phyloP scores from a whole-genome alignment of 2,329 filamentous ascomycete genomes.

The Berkeleyomyces rouxiae region DNA sequence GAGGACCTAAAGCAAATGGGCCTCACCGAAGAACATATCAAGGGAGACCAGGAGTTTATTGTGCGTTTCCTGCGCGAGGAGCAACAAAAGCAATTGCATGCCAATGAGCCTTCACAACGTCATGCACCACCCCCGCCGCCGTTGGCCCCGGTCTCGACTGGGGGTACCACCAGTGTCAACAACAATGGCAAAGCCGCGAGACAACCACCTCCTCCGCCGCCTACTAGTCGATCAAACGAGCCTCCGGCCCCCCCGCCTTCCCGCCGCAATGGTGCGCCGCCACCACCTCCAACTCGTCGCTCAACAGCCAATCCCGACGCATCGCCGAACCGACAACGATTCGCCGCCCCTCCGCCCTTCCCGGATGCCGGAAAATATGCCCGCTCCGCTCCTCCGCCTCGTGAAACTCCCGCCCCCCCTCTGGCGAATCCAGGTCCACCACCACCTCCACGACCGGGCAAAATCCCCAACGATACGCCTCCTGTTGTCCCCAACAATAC shows the following conservation, averaged over 20 bases:
- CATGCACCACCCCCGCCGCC: slow-evolving; percentile 12
- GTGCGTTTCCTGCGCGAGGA: slow-evolving; percentile 46
- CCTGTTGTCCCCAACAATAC: slow-evolving; percentile 15
- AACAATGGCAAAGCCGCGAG: slow-evolving; percentile 10
- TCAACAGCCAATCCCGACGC: slow-evolving; percentile 32
- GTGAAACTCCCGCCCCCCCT: not conserved
- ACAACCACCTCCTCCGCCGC: slow-evolving; percentile 23
- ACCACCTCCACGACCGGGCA: slow-evolving; percentile 11
- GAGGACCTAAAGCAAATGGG: slow-evolving; percentile 46
- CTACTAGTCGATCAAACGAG: slow-evolving; percentile 18
- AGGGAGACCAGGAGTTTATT: slow-evolving; percentile 52
- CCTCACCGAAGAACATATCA: slow-evolving; percentile 49
- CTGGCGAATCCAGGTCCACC: slow-evolving; percentile 12
- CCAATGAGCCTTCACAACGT: slow-evolving; percentile 12
- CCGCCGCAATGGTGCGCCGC: slow-evolving; percentile 30
- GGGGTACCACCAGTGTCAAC: slow-evolving; percentile 13
- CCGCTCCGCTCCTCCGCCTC: slow-evolving; percentile 24
- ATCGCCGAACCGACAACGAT: slow-evolving; percentile 44
- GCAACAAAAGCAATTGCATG: slow-evolving; percentile 26
- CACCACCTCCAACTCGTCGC: slow-evolving; percentile 44
- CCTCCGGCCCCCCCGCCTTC: slow-evolving; percentile 15
- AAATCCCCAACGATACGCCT: slow-evolving; percentile 2
- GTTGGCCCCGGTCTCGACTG: slow-evolving; percentile 15
- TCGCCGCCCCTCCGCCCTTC: slow-evolving; percentile 73
- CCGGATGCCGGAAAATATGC: slow-evolving; percentile 82